Base-by-base conservation (phyloP, 768 basidiomycete genomes). In the Tephrocybe sp. region DNA sequence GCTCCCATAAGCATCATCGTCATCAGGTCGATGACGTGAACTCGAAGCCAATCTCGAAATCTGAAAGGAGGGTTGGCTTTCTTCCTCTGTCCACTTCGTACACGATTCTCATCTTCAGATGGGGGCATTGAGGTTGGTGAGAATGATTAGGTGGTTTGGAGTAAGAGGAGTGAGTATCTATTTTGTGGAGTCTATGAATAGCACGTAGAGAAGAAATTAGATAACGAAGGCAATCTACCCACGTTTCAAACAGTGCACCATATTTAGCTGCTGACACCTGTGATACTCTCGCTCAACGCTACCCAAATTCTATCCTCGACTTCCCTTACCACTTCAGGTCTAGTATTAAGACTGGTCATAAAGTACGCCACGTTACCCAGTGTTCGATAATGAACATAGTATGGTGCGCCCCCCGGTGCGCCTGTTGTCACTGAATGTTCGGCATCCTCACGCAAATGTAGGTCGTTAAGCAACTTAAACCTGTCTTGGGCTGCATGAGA, bases 311-410 rank as follows among this genome's bases (percentile, higher is more conserved):
- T 79, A 48, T 82, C 74, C 60, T 92, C 85, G 7, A 90, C 59
- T 14, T 75, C 72, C 50, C 82, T 78, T 33, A 87, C 73, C 13
- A 78, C 76, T 14, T 66, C 59, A 2, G 73, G 52, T 1, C 69
- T 66, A 1, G 89, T 93, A 62, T 92, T 93, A 35, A 95, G 73
- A 66, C 89, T 92, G 5, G 83, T 85, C 80, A 96, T 95, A 63
- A 94, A 89, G 65, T 96, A 96, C n/a, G 87, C 87, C 8, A 93
- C 84, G 62, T 94, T 84, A 0, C 96, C 96, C 33, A 98, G 70
- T 0, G 96, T 94, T 51, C 96, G 78, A 56, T 79, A 93, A 65
- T 98, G 89, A 17, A 98, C 78, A 33, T 79, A 76, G 67, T 85
- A 85, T 4, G 80, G 72, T 14, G 72, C 73, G 32, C 82, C 77